Percentiles rank a stretch among this genome's conserved stretches.
Conservation (phyloP, 306 rosid species). For the Dalbergia cochinchinensis region DNA sequence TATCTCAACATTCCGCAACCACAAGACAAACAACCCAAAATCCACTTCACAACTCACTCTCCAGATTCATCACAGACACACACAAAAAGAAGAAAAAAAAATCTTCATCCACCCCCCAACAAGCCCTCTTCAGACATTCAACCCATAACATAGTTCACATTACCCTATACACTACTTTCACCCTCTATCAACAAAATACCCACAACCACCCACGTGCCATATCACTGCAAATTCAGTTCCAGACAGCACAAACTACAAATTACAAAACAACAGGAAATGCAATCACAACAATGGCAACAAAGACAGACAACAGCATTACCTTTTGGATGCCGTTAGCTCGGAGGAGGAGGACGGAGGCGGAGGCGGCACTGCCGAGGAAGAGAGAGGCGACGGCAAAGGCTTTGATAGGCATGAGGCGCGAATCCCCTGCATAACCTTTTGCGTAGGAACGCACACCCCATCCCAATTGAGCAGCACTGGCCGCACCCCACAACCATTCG, state of each 20-base stretch:
- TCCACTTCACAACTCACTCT: background rate
- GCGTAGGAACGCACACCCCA: conserved; percentile 61
- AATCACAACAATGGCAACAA: background rate
- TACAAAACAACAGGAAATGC: background rate
- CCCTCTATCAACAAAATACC: background rate
- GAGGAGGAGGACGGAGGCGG: conserved; percentile 66
- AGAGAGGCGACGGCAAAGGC: conserved; percentile 92
- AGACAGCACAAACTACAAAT: background rate
- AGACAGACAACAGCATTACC: conserved; percentile 47
- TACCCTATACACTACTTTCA: background rate
- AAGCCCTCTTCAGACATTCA: background rate
- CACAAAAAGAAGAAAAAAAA: background rate
- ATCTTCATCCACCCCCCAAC: too few species aligned
- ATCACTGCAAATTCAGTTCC: background rate
- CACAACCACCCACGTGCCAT: background rate
- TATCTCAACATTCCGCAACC: background rate
- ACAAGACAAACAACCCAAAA: conserved; percentile 7
- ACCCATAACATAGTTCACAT: background rate
- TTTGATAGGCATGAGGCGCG: conserved; percentile 74
- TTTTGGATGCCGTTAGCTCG: conserved; percentile 65
- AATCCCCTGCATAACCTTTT: conserved; percentile 60
- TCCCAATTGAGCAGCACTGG: conserved; percentile 70
- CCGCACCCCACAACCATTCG: conserved; percentile 77
- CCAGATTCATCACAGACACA: background rate
- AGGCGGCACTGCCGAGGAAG: conserved; percentile 73